Conservation (phyloP, 495 filamentous ascomycete species). For the Penicillium macrosclerotiorum region DNA sequence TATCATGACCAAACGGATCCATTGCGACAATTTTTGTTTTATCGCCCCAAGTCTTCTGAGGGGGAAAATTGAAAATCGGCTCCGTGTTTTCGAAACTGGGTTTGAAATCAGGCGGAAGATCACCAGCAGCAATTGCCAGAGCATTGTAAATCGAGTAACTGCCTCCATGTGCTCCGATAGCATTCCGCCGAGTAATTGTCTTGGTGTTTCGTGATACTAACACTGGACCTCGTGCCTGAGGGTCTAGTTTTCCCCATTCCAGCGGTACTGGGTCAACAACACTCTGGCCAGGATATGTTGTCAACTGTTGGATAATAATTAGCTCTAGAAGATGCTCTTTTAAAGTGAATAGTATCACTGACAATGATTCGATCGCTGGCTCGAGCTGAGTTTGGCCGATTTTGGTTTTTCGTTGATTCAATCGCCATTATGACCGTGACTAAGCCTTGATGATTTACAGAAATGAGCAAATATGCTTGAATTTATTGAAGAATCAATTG, state of each 20-base stretch:
- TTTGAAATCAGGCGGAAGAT: conserved; percentile 79
- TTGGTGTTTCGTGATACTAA: conserved; percentile 75
- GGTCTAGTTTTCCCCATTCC: conserved; percentile 82
- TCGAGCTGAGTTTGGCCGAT: too few species aligned
- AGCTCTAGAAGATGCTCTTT: too few species aligned
- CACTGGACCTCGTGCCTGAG: conserved; percentile 77
- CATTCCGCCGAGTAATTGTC: conserved; percentile 84
- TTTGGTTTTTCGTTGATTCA: too few species aligned
- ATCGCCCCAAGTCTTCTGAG: conserved; percentile 86
- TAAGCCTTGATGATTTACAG: too few species aligned
- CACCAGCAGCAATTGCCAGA: conserved; percentile 85
- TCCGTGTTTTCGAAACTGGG: conserved; percentile 95
- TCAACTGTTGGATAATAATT: conserved; percentile 51
- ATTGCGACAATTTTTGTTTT: conserved; percentile 95
- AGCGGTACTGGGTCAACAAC: conserved; percentile 88
- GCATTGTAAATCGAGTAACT: conserved; percentile 98
- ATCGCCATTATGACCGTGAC: too few species aligned
- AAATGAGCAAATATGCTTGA: too few species aligned
- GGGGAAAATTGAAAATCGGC: conserved; percentile 80
- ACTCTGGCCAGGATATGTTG: conserved; percentile 90
- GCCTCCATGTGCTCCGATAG: conserved; percentile 85
- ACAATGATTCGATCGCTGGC: too few species aligned
- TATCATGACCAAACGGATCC: conserved; percentile 89
- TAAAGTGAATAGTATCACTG: too few species aligned
- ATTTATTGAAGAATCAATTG: too few species aligned